phyloP scores from a whole-genome alignment of 2,329 filamentous ascomycete genomes.

The Lachnellula cervina region DNA sequence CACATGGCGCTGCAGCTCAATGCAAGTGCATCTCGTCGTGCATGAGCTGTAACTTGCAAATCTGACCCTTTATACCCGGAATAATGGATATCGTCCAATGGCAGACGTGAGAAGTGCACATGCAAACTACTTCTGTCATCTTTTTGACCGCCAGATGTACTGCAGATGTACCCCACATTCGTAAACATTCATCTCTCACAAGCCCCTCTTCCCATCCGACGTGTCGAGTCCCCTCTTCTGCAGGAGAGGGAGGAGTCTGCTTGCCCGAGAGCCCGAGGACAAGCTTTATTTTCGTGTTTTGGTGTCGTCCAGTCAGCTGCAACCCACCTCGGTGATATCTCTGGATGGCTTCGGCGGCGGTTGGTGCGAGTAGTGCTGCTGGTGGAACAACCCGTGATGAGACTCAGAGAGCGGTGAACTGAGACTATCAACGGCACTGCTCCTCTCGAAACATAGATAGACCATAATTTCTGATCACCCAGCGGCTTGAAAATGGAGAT shows the following conservation, averaged over 20 bases:
- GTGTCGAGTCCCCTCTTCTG: constrained; percentile 15
- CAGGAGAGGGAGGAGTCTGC: background rate
- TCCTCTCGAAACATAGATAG: background rate
- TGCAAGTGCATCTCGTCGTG: background rate
- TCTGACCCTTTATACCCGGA: constrained; percentile 3
- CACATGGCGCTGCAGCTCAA: background rate
- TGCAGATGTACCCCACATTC: constrained; percentile 25
- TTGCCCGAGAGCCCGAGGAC: background rate
- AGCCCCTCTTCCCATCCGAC: constrained; percentile 17
- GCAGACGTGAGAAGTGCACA: background rate
- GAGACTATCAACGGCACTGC: background rate
- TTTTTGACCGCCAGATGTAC: constrained; percentile 25
- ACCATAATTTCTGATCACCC: background rate
- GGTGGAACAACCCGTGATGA: background rate
- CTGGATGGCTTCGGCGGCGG: background rate
- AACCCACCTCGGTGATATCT: background rate
- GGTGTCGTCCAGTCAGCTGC: background rate
- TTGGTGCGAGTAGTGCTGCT: background rate
- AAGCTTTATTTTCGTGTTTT: background rate
- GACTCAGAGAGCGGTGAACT: background rate
- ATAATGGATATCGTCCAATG: constrained; percentile 14
- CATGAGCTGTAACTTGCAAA: background rate
- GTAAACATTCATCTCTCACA: background rate
- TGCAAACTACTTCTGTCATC: constrained; percentile 6
- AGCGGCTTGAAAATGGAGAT: background rate